Evolutionary conservation across 192 early-diverging fungal species (phyloP), one percentile per base, ranked within the genome.

Genomic region (Coemansia sp.): DNA sequence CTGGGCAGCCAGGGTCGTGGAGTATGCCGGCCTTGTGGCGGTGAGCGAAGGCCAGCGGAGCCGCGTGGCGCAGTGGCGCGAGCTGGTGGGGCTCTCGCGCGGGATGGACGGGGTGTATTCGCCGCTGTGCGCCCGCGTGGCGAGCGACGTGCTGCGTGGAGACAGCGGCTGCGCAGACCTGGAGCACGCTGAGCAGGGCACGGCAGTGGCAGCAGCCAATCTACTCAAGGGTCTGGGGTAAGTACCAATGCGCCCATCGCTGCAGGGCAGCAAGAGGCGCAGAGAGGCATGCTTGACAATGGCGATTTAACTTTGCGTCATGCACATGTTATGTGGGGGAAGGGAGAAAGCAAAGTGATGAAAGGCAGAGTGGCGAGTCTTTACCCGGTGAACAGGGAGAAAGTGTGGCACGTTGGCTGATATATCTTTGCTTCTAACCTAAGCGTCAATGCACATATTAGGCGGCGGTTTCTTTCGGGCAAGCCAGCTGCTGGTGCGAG

Each of bases 191-290:
- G 73, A 77, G 54, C 67, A 62, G 17, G 48, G 62, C 5, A 45
- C 48, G 26, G 66, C 49, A 2, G 22, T 43, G 14, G 63, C 73
- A 5, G 63, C 72, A 15, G 63, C 60, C 7, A 68, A 60, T 11
- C 35, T 77, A 48, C 62, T 77, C 47, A 69, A 69, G 67, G 73
- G 73, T 30, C 42, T 77, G 18, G 73, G 71, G 65, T 74, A 67
- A 67, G 64, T 27, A 33, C 29, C n/a, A n/a, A n/a, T n/a, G n/a
- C n/a, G n/a, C n/a, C n/a, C n/a, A n/a, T n/a, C n/a, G n/a, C n/a
- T n/a, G n/a, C n/a, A n/a, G n/a, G n/a, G n/a, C n/a, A n/a, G n/a
- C n/a, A n/a, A n/a, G n/a, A n/a, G n/a, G n/a, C n/a, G n/a, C n/a
- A n/a, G n/a, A n/a, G n/a, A n/a, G n/a, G n/a, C n/a, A n/a, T n/a